Evolutionary conservation across 192 early-diverging fungal species (phyloP).

Genomic region (Linnemannia schmuckeri): DNA sequence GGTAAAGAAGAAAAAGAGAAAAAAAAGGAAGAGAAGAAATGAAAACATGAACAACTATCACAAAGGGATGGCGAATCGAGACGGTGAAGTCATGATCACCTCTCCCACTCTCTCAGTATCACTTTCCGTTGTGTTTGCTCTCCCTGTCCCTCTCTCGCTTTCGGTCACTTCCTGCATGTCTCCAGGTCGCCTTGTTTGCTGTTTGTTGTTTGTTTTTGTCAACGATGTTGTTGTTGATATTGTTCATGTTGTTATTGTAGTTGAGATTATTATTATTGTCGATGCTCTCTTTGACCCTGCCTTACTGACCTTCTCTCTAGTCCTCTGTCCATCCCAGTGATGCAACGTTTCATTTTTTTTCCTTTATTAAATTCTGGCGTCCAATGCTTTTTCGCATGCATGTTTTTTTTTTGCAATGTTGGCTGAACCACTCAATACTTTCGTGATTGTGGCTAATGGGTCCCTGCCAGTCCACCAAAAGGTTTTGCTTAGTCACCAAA

Average conservation of each 20-base stretch:
- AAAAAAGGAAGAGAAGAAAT: background rate
- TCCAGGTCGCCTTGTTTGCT: background rate
- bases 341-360: too few relatives aligned
- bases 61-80: background rate
- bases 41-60: too few relatives aligned
- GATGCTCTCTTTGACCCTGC: too few relatives aligned
- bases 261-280: background rate
- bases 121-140: background rate
- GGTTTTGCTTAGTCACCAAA: background rate
- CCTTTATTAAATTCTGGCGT: too few relatives aligned
- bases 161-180: background rate
- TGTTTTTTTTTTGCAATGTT: too few relatives aligned
- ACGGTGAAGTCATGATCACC: background rate
- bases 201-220: background rate
- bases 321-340: too few relatives aligned
- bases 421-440: background rate
- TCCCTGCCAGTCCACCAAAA: background rate
- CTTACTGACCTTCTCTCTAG: too few relatives aligned
- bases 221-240: background rate
- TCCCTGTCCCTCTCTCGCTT: too few relatives aligned
- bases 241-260: background rate
- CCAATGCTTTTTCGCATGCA: too few relatives aligned
- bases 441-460: background rate
- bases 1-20: background rate
- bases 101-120: background rate